phyloP scores from a whole-genome alignment of 106 monocot genomes.

The Cymbidium sinense region DNA sequence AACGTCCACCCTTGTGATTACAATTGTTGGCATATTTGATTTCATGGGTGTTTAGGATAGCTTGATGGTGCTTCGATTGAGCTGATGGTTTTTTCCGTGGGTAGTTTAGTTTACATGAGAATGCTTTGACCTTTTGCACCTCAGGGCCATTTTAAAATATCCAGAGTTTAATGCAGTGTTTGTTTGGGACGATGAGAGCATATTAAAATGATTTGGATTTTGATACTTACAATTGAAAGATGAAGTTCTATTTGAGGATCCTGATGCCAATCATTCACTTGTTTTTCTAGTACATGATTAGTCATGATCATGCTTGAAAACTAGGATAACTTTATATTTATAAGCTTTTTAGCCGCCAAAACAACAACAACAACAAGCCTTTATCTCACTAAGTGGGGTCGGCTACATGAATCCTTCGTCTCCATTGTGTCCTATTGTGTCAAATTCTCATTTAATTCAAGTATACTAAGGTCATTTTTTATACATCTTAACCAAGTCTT shows the following conservation, averaged over 20 bases:
- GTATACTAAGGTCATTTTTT: too few relatives aligned
- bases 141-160: neutral
- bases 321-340: too few relatives aligned
- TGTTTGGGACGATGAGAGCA: neutral
- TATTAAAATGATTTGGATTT: neutral
- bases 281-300: too few relatives aligned
- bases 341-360: too few relatives aligned
- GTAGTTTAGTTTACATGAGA: neutral
- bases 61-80: neutral
- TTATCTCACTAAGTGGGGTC: too few relatives aligned
- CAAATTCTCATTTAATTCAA: too few relatives aligned
- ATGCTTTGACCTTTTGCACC: neutral
- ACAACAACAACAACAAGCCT: too few relatives aligned
- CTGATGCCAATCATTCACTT: too few relatives aligned
- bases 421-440: too few relatives aligned
- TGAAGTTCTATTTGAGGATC: neutral
- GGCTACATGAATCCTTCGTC: too few relatives aligned
- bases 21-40: neutral
- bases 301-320: too few relatives aligned
- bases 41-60: neutral
- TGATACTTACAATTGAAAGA: neutral
- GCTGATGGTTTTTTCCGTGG: neutral
- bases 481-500: too few relatives aligned
- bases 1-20: neutral
- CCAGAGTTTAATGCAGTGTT: neutral